These are phyloP conservation scores for Diaporthe sp. DNA, from an alignment of 2,329 filamentous ascomycete species.

Conservation along the genomic window DNA sequence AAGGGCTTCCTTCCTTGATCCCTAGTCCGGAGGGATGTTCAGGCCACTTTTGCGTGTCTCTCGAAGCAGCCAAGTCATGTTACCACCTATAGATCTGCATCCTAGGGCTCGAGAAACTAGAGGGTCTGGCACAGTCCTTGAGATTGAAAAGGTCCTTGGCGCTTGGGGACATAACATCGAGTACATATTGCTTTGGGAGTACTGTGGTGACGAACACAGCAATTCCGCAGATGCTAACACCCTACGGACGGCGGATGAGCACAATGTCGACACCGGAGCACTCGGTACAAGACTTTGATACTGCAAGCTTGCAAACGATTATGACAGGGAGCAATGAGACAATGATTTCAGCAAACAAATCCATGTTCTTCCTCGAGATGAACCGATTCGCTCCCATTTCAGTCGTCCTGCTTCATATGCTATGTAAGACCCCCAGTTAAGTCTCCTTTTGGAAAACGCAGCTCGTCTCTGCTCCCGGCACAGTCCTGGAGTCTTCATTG, in stretches of 20 bases:
- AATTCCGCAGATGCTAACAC: neutral
- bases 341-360: conserved; percentile 5
- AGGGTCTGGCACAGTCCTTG: neutral
- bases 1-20: conserved; percentile 1
- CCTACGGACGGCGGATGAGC: conserved; percentile 4
- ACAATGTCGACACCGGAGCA: neutral
- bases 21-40: neutral
- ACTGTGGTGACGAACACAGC: neutral
- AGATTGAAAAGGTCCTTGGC: neutral
- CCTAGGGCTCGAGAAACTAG: neutral
- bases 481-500: neutral
- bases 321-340: conserved; percentile 23
- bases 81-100: neutral
- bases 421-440: conserved; percentile 41
- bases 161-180: neutral
- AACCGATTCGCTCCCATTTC: conserved; percentile 42
- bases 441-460: neutral
- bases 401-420: conserved; percentile 60
- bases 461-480: neutral
- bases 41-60: neutral
- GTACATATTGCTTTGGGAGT: neutral
- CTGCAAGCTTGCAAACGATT: conserved; percentile 20
- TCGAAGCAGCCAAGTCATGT: conserved; percentile 6
- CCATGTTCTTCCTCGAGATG: conserved; percentile 35
- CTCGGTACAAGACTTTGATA: neutral